phyloP scores from a whole-genome alignment of 129 eudicot genomes.

The Centella asiatica region DNA sequence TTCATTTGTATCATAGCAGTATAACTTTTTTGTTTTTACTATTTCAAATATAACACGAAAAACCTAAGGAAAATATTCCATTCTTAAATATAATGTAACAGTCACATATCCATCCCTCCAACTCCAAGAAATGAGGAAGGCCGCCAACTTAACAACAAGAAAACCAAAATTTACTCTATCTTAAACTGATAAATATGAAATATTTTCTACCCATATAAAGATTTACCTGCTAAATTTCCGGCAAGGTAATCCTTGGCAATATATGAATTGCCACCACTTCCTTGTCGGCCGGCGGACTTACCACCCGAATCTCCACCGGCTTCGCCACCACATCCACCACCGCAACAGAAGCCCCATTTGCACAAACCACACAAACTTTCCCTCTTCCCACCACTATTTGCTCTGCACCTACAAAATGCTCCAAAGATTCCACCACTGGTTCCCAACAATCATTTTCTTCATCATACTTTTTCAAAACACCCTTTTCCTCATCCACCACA shows the following conservation, averaged over 20 bases:
- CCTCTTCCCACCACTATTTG: conserved; percentile 48
- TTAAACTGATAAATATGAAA: too few relatives aligned
- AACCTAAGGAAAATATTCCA: too few relatives aligned
- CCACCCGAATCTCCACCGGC: conserved; percentile 35
- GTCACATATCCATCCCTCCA: too few relatives aligned
- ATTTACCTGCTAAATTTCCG: too few relatives aligned
- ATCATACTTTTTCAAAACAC: conserved; percentile 41
- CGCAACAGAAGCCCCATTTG: conserved; percentile 28
- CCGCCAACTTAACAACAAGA: too few relatives aligned
- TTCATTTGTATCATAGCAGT: too few relatives aligned
- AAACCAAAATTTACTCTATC: too few relatives aligned
- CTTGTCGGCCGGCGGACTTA: conserved; percentile 44
- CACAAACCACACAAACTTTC: conserved; percentile 44
- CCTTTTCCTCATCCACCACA: conserved; percentile 49
- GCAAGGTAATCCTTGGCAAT: conserved; percentile 39
- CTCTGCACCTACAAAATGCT: conserved; percentile 42
- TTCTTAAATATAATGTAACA: too few relatives aligned
- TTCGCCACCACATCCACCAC: conserved; percentile 47
- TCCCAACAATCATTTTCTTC: conserved; percentile 44
- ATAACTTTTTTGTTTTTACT: too few relatives aligned
- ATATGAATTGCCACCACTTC: conserved; percentile 55
- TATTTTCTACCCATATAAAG: too few relatives aligned
- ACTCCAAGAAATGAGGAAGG: too few relatives aligned
- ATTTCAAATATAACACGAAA: too few relatives aligned
- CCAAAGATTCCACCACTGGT: conserved; percentile 30